These are phyloP conservation scores for Anisodus acutangulus DNA, from an alignment of 257 asterid genomes.

Conservation along the genomic window DNA sequence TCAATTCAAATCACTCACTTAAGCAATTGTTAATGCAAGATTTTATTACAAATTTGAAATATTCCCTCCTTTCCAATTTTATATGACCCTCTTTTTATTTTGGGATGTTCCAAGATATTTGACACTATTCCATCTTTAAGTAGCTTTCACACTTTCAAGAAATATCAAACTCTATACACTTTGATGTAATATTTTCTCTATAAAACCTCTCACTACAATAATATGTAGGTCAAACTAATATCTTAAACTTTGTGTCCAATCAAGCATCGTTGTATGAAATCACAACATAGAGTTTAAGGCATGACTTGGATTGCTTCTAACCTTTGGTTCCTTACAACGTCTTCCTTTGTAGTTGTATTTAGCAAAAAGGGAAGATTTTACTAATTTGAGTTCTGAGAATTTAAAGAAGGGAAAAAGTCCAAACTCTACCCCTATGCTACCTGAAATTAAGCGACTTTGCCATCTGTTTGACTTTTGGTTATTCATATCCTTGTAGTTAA, in stretches of 20 bases:
- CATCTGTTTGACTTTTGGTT: no score
- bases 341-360: not conserved
- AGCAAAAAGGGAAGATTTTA: not conserved
- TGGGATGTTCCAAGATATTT: not conserved
- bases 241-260: not conserved
- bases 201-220: not conserved
- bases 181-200: not conserved
- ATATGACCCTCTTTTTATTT: not conserved
- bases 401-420: not conserved
- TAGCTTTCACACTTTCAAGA: not conserved
- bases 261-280: not conserved
- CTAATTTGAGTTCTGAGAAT: not conserved
- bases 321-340: not conserved
- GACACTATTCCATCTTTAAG: not conserved
- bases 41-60: no score
- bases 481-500: no score
- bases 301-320: not conserved
- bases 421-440: no score
- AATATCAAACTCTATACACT: not conserved
- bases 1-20: not conserved
- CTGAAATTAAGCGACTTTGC: no score
- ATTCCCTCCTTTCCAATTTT: not conserved
- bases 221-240: not conserved
- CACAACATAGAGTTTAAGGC: not conserved
- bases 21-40: not conserved